phyloP scores from a whole-genome alignment of 495 filamentous ascomycete species.

The Lindgomyces ingoldianus region DNA sequence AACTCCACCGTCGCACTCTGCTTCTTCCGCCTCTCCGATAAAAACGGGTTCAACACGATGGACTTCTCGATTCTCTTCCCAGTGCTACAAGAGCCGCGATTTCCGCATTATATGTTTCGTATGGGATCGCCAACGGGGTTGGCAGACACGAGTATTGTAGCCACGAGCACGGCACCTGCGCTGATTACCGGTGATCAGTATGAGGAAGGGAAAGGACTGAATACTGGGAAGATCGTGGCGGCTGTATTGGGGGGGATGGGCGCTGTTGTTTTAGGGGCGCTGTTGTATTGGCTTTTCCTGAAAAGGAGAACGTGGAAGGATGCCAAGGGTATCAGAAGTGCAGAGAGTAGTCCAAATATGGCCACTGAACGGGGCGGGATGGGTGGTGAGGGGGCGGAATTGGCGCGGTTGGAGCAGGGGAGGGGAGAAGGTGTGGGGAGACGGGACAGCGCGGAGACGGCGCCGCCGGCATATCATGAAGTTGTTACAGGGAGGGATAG shows the following conservation, averaged over 20 bases:
- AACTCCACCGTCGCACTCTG: not conserved
- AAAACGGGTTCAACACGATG: not conserved
- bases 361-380: not conserved
- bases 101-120: not conserved
- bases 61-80: not conserved
- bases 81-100: not conserved
- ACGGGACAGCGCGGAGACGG: not conserved
- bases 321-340: not conserved
- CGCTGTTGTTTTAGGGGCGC: not conserved
- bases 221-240: not conserved
- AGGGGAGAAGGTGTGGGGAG: not conserved
- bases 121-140: not conserved
- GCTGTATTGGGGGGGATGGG: not conserved
- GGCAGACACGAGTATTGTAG: not conserved
- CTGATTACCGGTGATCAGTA: not conserved
- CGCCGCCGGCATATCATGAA: constrained; percentile 16
- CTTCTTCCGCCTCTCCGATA: not conserved
- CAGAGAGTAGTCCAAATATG: not conserved
- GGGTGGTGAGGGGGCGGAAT: not conserved
- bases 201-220: not conserved
- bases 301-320: not conserved
- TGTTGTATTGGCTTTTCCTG: not conserved
- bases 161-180: not conserved
- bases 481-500: not conserved
- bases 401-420: not conserved